phyloP scores from a whole-genome alignment of 441 rosid species.

The Croton setiger region DNA sequence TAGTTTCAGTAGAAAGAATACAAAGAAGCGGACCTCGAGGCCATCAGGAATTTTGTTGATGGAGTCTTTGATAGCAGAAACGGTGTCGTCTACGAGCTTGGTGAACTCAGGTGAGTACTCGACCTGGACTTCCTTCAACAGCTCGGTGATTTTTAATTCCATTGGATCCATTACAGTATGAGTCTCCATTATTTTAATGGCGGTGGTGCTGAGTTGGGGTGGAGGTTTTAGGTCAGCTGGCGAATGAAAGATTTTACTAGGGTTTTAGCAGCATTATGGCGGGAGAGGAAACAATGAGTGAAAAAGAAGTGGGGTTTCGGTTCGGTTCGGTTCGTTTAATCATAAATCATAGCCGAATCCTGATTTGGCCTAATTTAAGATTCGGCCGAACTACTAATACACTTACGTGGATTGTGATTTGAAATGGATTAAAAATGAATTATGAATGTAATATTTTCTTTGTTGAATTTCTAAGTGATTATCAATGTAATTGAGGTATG shows the following conservation, averaged over 20 bases:
- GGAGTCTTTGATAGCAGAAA: conserved; percentile 50
- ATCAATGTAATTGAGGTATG: no score
- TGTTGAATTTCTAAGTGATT: no score
- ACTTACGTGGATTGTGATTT: no score
- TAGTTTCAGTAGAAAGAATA: neutral
- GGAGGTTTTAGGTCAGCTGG: neutral
- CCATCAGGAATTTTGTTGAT: conserved; percentile 50
- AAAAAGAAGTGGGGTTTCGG: no score
- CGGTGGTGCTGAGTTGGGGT: neutral
- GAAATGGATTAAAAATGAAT: no score
- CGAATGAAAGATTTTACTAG: neutral
- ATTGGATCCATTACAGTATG: conserved; percentile 31
- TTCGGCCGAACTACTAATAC: no score
- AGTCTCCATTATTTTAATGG: conserved; percentile 22
- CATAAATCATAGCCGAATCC: no score
- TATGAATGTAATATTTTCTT: no score
- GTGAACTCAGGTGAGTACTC: conserved; percentile 45
- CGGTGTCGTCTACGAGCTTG: conserved; percentile 48
- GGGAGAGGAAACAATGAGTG: neutral
- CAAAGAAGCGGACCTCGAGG: conserved; percentile 37
- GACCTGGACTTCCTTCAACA: conserved; percentile 69
- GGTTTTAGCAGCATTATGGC: neutral
- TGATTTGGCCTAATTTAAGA: no score
- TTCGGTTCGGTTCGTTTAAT: no score
- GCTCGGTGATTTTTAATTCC: conserved; percentile 49